These are phyloP conservation scores for Hanseniaspora nectarophila DNA, from an alignment of 805 yeast species.

Conservation along the genomic window DNA sequence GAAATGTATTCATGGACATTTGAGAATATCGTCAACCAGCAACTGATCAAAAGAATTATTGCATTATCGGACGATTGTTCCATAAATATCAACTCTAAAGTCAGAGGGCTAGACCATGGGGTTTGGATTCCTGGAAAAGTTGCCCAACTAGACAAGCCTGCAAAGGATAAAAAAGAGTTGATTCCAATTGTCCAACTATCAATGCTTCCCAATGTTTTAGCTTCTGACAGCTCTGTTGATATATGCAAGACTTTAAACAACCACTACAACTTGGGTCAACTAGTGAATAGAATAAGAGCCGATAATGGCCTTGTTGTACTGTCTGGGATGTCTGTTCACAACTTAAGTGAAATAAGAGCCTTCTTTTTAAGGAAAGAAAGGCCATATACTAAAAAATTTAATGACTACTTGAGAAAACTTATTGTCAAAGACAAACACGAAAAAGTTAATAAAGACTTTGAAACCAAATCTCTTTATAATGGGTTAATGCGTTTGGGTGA, in stretches of 20 bases:
- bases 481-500: constrained; percentile 31
- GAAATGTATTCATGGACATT: constrained; percentile 53
- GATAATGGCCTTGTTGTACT: constrained; percentile 44
- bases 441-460: constrained; percentile 22
- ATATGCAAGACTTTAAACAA: constrained; percentile 9
- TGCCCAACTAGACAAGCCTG: constrained; percentile 38
- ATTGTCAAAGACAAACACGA: constrained; percentile 22
- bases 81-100: constrained; percentile 7
- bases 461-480: constrained; percentile 18
- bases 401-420: constrained; percentile 33
- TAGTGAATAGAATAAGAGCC: constrained; percentile 39
- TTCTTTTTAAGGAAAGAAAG: constrained; percentile 26
- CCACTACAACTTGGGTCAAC: constrained; percentile 40
- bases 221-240: not conserved
- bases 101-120: constrained; percentile 71
- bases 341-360: constrained; percentile 38
- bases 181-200: constrained; percentile 33
- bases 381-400: constrained; percentile 46
- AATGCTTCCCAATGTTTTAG: constrained; percentile 32
- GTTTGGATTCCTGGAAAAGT: constrained; percentile 71
- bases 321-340: constrained; percentile 76
- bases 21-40: constrained; percentile 28
- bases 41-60: constrained; percentile 28
- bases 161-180: not conserved
- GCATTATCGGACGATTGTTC: not conserved